Evolutionary conservation across 2,329 filamentous ascomycete genomes (phyloP), one percentile per base, ranked within the genome.

Genomic region (Teratosphaeria epicoccoides): DNA sequence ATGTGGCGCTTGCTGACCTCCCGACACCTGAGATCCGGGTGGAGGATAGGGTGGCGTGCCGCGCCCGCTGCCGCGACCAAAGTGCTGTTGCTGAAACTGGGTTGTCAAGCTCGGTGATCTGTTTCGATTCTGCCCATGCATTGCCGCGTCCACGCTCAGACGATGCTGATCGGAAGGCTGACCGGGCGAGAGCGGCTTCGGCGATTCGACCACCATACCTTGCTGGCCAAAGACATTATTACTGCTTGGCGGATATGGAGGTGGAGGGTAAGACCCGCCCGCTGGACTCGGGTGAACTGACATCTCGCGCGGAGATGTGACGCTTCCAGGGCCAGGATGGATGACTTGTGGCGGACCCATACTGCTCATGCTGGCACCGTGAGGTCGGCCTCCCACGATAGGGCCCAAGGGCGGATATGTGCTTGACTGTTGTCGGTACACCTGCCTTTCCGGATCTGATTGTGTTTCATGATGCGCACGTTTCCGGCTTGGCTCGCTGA

Each of bases 201-300:
- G 88, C 58, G 87, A 94, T 68, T 95, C 88, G 2, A 86, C 93
- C 73, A 95, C 86, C 50, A 71, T 70, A 49, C 80, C 78, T 57
- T 61, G 62, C 47, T 88, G 83, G 7, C 82, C 78, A 65, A 88
- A 94, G 57, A 89, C 78, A 17, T 77, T 40, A 9, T 40, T 78
- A 46, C 73, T 73, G 50, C 48, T 50, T 14, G 49, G 47, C 51
- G 65, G 63, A 50, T 63, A 65, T 24, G 59, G 51, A 6, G 58
- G 53, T 24, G 59, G 51, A 7, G 58, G 53, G 29, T 49, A 56
- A n/a, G 56, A 57, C 6, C 55, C 59, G 25, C 46, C 55, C 22
- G 57, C 29, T 12, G 61, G 58, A 47, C 60, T 63, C 20, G 58
- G 59, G 14, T 64, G 62, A 14, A 57, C 57, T 9, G 70, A 64